Evolutionary conservation across 495 filamentous ascomycete genomes (phyloP).

Genomic region (Monascus purpureus): DNA sequence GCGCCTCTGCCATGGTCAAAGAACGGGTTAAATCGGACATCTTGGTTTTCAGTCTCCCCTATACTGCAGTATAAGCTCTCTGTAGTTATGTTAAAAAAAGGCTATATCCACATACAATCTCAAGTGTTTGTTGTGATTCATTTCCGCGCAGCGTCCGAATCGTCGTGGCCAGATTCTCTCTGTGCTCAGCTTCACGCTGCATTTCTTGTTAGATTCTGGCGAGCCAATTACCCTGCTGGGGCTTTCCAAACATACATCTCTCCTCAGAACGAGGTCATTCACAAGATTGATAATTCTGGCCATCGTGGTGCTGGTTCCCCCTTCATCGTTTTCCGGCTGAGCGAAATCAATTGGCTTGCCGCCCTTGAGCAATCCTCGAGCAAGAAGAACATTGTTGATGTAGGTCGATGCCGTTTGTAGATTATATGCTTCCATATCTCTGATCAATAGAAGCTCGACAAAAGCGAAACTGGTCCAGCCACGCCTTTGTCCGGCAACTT

Average conservation of each 20-base stretch:
- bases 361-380: slow-evolving; percentile 76
- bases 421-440: slow-evolving; percentile 61
- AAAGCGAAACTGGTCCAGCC: too few species aligned
- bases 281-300: slow-evolving; percentile 79
- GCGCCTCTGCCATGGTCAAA: slow-evolving; percentile 56
- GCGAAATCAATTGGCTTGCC: slow-evolving; percentile 78
- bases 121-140: slow-evolving; percentile 52
- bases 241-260: slow-evolving; percentile 72
- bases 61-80: slow-evolving; percentile 5
- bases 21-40: slow-evolving; percentile 59
- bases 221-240: too few species aligned
- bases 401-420: slow-evolving; percentile 81
- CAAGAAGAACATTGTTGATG: slow-evolving; percentile 89
- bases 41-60: slow-evolving; percentile 54
- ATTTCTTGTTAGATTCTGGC: slow-evolving; percentile 5
- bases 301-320: slow-evolving; percentile 54
- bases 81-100: not conserved
- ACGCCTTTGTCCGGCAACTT: too few species aligned
- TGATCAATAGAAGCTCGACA: too few species aligned
- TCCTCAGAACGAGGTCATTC: slow-evolving; percentile 73
- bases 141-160: slow-evolving; percentile 60
- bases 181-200: slow-evolving; percentile 78
- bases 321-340: slow-evolving; percentile 51
- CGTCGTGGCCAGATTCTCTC: slow-evolving; percentile 65
- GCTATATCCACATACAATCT: slow-evolving; percentile 26